These are phyloP conservation scores for Macrotyloma uniflorum DNA, from an alignment of 306 rosid genomes.

Conservation along the genomic window DNA sequence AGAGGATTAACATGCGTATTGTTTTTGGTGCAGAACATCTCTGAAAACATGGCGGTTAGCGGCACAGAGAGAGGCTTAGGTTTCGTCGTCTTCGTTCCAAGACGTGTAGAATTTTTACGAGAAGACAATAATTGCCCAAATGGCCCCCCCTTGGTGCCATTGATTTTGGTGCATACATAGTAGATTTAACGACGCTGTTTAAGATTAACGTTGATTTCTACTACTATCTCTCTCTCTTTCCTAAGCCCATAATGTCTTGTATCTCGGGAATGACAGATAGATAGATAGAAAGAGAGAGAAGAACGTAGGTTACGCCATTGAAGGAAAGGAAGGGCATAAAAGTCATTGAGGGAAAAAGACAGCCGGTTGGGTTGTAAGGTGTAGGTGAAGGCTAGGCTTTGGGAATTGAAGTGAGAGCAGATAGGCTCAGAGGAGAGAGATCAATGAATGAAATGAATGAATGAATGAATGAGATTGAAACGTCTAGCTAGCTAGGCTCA, in stretches of 20 bases:
- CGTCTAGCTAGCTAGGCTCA: slow-evolving; percentile 25
- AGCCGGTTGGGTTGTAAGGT: slow-evolving; percentile 79
- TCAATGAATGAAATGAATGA: slow-evolving; percentile 17
- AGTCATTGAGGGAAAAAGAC: slow-evolving; percentile 48
- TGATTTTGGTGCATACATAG: slow-evolving; percentile 37
- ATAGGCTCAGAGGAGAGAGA: slow-evolving; percentile 42
- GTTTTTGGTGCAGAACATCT: slow-evolving; percentile 84
- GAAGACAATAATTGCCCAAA: slow-evolving; percentile 46
- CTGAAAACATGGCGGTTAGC: slow-evolving; percentile 92
- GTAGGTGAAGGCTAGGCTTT: slow-evolving; percentile 79
- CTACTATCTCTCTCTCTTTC: neutral
- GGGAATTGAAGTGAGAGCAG: slow-evolving; percentile 86
- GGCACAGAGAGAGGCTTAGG: slow-evolving; percentile 49
- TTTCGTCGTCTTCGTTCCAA: slow-evolving; percentile 42
- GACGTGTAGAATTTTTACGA: slow-evolving; percentile 30
- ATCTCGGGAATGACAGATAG: slow-evolving; percentile 76
- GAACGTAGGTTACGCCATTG: slow-evolving; percentile 48
- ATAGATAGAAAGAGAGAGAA: slow-evolving; percentile 42
- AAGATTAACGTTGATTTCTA: slow-evolving; percentile 18
- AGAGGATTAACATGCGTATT: slow-evolving; percentile 85
- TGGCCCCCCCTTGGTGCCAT: neutral
- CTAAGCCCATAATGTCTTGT: slow-evolving; percentile 34
- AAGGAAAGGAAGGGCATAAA: slow-evolving; percentile 47
- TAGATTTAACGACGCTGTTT: slow-evolving; percentile 44
- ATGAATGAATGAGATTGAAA: slow-evolving; percentile 48